Evolutionary conservation across 179 eudicot genomes (phyloP).

Genomic region (Beta lomatogona): DNA sequence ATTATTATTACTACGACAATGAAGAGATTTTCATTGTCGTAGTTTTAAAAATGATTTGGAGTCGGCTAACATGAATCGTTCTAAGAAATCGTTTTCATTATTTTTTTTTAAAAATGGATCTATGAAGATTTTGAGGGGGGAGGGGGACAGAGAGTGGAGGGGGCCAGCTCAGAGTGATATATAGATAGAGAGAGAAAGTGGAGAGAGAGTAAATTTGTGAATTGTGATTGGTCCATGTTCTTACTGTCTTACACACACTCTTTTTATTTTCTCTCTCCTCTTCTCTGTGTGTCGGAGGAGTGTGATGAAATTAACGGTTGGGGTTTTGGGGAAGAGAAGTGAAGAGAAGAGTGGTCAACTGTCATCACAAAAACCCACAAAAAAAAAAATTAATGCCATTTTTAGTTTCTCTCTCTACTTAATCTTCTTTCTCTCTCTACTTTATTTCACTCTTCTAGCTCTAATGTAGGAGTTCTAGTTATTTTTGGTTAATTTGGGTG

Average conservation of each 20-base stretch:
- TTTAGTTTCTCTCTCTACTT: constrained; percentile 31
- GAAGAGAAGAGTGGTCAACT: constrained; percentile 46
- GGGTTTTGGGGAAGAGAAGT: not conserved
- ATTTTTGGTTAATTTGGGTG: not conserved
- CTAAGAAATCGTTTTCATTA: too few species aligned
- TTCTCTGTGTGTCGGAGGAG: constrained; percentile 26
- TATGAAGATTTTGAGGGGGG: constrained; percentile 14
- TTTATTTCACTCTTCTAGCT: too few species aligned
- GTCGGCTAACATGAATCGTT: too few species aligned
- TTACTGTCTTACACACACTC: not conserved
- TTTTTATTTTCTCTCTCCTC: constrained; percentile 11
- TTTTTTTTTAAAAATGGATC: not conserved
- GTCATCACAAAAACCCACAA: constrained; percentile 35
- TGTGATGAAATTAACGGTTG: constrained; percentile 41
- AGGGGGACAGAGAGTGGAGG: constrained; percentile 23
- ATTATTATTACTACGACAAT: not conserved
- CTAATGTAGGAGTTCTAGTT: constrained; percentile 9
- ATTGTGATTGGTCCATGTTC: constrained; percentile 47
- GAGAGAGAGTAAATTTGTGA: constrained; percentile 23
- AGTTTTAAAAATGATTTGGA: too few species aligned
- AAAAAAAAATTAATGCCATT: not conserved
- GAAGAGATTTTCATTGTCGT: too few species aligned
- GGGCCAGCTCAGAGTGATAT: constrained; percentile 14
- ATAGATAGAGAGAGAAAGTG: constrained; percentile 8
- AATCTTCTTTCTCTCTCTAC: constrained; percentile 17